Base-by-base conservation (phyloP, 257 asterid species). In the Solanum chmielewskii region DNA sequence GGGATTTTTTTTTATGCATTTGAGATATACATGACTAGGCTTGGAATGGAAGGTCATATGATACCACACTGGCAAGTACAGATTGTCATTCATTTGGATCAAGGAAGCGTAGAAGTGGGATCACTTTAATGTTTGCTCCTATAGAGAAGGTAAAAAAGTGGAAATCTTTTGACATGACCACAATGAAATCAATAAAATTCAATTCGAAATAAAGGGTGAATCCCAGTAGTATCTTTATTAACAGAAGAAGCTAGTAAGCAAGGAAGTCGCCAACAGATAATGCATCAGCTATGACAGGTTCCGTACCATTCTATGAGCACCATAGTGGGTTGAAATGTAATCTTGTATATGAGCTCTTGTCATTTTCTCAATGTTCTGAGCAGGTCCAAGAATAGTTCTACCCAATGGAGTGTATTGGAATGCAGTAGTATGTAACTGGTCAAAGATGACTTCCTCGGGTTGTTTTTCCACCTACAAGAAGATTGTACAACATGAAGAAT, bases 401-500 rank as follows among this genome's bases (percentile, higher is more conserved):
- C 98, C 98, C 83, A 95, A 90, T 52, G 99, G 97, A 1, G 98
- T 90, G 86, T 93, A 90, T 88, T 95, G 99, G 94, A 94, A 96
- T 81, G 99, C 99, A 91, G 98, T 95, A 49, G 98, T 94, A 89
- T 96, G 99, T 62, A 96, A 87, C 77, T 96, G 99, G 88, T 96
- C 99, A 86, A 94, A 96, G 88, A 96, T 93, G 80, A 96, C 97
- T 88, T 96, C 98, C 90, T 94, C 96, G 10, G 93, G 90, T 82
- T 94, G 97, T 49, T 92, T 92, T 93, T 94, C 99, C 21, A 95
- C 97, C 98, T 96, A 88, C 84, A 91, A 47, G 18, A 88, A 86
- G 60, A 85, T 70, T 70, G 45, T 45, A 41, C 83, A 70, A 85
- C 76, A 44, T 60, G 33, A 29, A 73, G 66, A 49, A 62, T 29